Evolutionary conservation across 2,329 filamentous ascomycete genomes (phyloP).

Genomic region (Periglandula ipomoeae): DNA sequence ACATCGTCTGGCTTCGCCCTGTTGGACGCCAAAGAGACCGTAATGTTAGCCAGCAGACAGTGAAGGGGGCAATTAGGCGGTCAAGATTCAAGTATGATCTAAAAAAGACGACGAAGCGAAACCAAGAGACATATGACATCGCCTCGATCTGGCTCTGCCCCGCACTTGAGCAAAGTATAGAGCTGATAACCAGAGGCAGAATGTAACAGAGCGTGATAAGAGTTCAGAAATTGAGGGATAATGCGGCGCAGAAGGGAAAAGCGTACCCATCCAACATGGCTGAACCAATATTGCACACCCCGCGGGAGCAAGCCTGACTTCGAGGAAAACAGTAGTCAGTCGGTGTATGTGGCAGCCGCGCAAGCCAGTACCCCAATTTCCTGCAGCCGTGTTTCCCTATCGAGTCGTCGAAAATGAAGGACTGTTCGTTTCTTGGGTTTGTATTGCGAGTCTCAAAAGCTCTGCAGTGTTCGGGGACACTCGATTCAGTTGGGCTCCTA

Average conservation of each 20-base stretch:
- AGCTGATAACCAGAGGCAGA: neutral
- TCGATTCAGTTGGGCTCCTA: slow-evolving; percentile 19
- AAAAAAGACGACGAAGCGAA: slow-evolving; percentile 4
- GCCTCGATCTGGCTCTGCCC: slow-evolving; percentile 6
- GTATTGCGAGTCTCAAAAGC: neutral
- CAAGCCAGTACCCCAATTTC: neutral
- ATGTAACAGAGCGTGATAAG: neutral
- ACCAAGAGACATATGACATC: slow-evolving; percentile 1
- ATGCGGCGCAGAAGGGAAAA: slow-evolving; percentile 12
- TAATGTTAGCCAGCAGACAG: slow-evolving; percentile 20
- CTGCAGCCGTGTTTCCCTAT: neutral
- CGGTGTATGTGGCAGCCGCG: slow-evolving; percentile 1
- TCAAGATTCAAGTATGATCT: slow-evolving; percentile 9
- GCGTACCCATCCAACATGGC: slow-evolving; percentile 32
- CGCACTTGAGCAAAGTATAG: slow-evolving; percentile 4
- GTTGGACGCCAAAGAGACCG: slow-evolving; percentile 11
- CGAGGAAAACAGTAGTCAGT: slow-evolving; percentile 9
- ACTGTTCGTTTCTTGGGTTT: neutral
- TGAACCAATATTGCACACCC: slow-evolving; percentile 8
- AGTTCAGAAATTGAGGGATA: neutral
- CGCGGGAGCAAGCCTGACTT: slow-evolving; percentile 14
- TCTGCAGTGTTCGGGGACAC: neutral
- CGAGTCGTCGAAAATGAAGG: too few species aligned
- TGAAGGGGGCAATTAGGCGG: slow-evolving; percentile 9
- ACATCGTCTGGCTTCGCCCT: slow-evolving; percentile 47